These are phyloP conservation scores for Blumeria graminis DNA, from an alignment of 2,329 filamentous ascomycete species.

Conservation along the genomic window DNA sequence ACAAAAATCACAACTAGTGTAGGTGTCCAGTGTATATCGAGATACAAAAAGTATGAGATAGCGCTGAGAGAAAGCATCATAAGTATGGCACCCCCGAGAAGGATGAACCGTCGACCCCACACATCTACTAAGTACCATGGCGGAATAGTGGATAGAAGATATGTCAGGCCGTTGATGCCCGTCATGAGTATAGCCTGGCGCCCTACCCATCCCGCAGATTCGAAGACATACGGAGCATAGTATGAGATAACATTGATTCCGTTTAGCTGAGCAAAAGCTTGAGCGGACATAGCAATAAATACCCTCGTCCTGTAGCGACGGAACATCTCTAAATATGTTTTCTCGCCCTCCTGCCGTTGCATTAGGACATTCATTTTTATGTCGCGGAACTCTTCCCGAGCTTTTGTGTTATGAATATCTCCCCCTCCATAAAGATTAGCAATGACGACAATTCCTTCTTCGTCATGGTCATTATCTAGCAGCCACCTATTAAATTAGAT, in stretches of 20 bases:
- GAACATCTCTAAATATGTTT: conserved; percentile 87
- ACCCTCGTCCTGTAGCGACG: conserved; percentile 73
- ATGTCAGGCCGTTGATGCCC: conserved; percentile 80
- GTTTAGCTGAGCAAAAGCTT: conserved; percentile 85
- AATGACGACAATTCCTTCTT: conserved; percentile 95
- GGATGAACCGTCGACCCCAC: conserved; percentile 71
- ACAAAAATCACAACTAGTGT: conserved; percentile 79
- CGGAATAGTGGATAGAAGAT: conserved; percentile 75
- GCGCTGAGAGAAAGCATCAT: conserved; percentile 74
- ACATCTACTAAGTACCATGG: conserved; percentile 93
- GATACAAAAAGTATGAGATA: conserved; percentile 88
- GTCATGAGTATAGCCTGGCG: conserved; percentile 90
- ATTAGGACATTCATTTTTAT: conserved; percentile 97
- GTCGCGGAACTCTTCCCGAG: conserved; percentile 85
- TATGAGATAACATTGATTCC: conserved; percentile 99
- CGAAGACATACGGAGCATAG: conserved; percentile 89
- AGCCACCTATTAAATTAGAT: conserved; percentile 44
- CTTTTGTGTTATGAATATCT: conserved; percentile 81
- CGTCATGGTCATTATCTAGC: conserved; percentile 89
- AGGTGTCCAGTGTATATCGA: conserved; percentile 57
- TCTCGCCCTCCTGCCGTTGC: conserved; percentile 82
- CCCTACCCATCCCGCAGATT: conserved; percentile 86
- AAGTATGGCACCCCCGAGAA: conserved; percentile 68
- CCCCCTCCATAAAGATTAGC: conserved; percentile 91
- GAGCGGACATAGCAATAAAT: conserved; percentile 96